Evolutionary conservation across 2,329 filamentous ascomycete genomes (phyloP).

Genomic region (Ascosphaera aggregata): DNA sequence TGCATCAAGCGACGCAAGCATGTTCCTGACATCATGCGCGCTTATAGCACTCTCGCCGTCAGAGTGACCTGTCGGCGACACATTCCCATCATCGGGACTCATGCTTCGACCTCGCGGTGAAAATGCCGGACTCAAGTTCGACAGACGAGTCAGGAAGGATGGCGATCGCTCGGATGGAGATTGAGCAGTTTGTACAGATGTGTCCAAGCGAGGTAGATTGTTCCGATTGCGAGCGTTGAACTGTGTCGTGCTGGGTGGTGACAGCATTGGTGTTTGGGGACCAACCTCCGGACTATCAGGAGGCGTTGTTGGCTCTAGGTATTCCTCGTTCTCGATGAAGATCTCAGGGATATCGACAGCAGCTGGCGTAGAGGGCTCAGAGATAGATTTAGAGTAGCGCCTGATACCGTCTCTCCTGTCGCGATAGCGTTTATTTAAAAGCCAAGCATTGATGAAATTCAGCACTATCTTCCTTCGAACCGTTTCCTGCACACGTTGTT

Average conservation of each 20-base stretch:
- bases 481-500: conserved; percentile 88
- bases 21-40: conserved; percentile 39
- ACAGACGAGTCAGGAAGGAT: conserved; percentile 7
- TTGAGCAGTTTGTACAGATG: neutral
- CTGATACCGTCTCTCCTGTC: neutral
- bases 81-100: conserved; percentile 12
- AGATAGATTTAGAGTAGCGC: neutral
- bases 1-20: conserved; percentile 59
- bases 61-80: conserved; percentile 5
- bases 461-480: conserved; percentile 47
- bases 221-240: conserved; percentile 1
- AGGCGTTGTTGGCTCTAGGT: conserved; percentile 7
- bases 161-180: neutral
- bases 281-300: conserved; percentile 2
- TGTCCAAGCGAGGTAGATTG: conserved; percentile 1
- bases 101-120: conserved; percentile 11
- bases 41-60: conserved; percentile 36
- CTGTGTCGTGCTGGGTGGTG: conserved; percentile 8
- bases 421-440: neutral
- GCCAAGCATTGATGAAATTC: neutral
- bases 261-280: conserved; percentile 12
- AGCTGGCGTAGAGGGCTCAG: neutral
- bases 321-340: conserved; percentile 57
- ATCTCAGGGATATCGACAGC: conserved; percentile 51
- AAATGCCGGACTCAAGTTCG: conserved; percentile 29